Evolutionary conservation across 2,329 filamentous ascomycete genomes (phyloP), one percentile per base, ranked within the genome.

Genomic region (Botryotinia narcissicola): DNA sequence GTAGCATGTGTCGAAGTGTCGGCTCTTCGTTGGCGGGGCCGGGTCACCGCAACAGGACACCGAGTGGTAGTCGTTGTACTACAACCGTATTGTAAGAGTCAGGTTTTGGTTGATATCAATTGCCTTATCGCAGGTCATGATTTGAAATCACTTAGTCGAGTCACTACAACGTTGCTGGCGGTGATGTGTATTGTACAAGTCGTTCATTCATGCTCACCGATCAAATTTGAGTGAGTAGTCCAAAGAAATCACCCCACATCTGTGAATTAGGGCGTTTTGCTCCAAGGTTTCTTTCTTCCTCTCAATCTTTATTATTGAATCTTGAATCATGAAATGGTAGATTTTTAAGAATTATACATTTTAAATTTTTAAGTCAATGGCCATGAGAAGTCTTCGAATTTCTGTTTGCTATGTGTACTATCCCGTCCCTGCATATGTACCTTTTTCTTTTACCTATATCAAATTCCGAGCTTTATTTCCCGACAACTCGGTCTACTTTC

Each of bases 11-110:
- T 54, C 48, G 48, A 68, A 57, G 48, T 57, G 35, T 42, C 48
- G 64, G 64, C 48, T 42, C 25, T 57, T 68, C 16, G 48, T 29
- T 37, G 59, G 35, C 35, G 35, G 48, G 35, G 46, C 48, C 48
- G 35, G 25, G 46, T 68, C 64, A 57, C 46, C 35, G 46, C 35
- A 54, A 68, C 29, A 37, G 46, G 64, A 68, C 46, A 68, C 46
- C 35, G 64, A 68, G 35, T 68, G 46, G 8, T 12, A 5, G 18
- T 42, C 37, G 18, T 42, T 57, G 66, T 42, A 16, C 35, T 54
- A 20, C 22, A 51, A 29, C 7, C 54, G 9, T 6, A n/a, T 68
- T 20, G 25, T 20, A 35, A 29, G 64, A 22, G 32, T 54, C 35
- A 48, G 35, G 16, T n/a, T 68, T 54, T 40, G 12, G 16, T 40